Base-by-base conservation (phyloP, 2,329 filamentous ascomycete genomes). In the Trichoderma sp. region DNA sequence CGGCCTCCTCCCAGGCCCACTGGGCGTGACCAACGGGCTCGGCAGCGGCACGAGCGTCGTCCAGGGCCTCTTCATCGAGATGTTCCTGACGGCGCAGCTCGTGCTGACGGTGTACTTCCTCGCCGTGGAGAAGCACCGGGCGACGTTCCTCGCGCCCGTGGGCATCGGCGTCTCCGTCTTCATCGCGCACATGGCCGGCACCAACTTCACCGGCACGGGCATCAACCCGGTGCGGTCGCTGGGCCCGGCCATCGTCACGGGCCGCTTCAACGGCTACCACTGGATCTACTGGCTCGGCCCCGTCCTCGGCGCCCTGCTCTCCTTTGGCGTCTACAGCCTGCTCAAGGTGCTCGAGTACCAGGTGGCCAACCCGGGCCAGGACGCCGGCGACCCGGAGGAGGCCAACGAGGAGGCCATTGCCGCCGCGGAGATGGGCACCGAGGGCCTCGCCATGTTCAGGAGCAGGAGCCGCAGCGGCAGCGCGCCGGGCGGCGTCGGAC, bases 151-250 rank as follows among this genome's bases (percentile, higher is more conserved):
- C 1, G 90, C 90, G 0, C 90, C 90, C 0, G 78, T 92, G 3
- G 89, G 88, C 14, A 91, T 93, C 69, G 90, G 90, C 1, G 76
- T 91, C 2, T 81, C 88, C 0, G 81, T 92, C 62, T 92, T 92
- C 74, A 82, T 92, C 51, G 78, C 78, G 12, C 77, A 83, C 72
- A 74, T 82, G 54, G 76, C 74, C 45, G 77, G 78, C 28, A 78
- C 81, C 17, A 78, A 79, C 67, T 83, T 78, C 68, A 83, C 82
- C 2, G 80, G 80, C 39, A 81, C 79, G 12, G 78, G 77, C 10
- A 76, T 84, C 69, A 84, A 85, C 71, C 82, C 82, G 3, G 82
- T 79, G 2, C 77, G 82, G 34, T 81, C 81, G 0, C 78, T 85
- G 39, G 82, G 82, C 3, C 82, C 82, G 4, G 81, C 78, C 30